Evolutionary conservation across 495 filamentous ascomycete species (phyloP), one percentile per base, ranked within the genome.

Genomic region (Collariella sp.): DNA sequence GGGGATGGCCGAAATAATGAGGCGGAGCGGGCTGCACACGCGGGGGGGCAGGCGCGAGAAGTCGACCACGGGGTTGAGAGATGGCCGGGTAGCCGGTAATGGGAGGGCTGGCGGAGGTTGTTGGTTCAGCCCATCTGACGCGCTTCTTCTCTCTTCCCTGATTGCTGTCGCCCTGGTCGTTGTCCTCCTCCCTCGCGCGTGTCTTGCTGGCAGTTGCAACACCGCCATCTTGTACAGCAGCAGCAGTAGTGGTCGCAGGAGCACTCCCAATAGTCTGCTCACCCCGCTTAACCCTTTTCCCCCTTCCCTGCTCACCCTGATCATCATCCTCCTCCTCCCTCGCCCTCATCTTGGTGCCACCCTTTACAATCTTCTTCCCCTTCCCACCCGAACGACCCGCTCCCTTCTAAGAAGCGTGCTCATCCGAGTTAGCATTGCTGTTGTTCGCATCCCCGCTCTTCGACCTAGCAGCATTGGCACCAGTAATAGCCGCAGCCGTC

Each of bases 391-490:
- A 31, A 31, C 26, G 26, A 31, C 26, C 26, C 26, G 26, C 26
- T 9, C 34, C 42, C 16, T 16, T 50, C 53, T 56, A 56, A 50
- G 31, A 31, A 13, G 53, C 23, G 15, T 40, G 46, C 5, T 56
- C 53, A 24, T 56, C 53, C 2, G 44, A 35, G 46, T 29, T 24
- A 13, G 38, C 39, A 29, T 22, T 26, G 13, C 4, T 38, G n/a
- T 13, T 38, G 5, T 7, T 20, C 38, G 6, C 15, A 18, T 16
- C 15, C 15, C 15, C 38, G 16, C 38, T 19, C 15, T 7, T 16
- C 15, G 13, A 15, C 15, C 38, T 16, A 9, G 2, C 34, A 19
- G 3, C 20, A 34, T 9, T 24, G 20, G 12, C 19, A 16, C n/a
- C n/a, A 18, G 12, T 23, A 15, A 19, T 16, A 34, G 35, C 50